phyloP scores from a whole-genome alignment of 495 filamentous ascomycete genomes.

The Tuber indicum region DNA sequence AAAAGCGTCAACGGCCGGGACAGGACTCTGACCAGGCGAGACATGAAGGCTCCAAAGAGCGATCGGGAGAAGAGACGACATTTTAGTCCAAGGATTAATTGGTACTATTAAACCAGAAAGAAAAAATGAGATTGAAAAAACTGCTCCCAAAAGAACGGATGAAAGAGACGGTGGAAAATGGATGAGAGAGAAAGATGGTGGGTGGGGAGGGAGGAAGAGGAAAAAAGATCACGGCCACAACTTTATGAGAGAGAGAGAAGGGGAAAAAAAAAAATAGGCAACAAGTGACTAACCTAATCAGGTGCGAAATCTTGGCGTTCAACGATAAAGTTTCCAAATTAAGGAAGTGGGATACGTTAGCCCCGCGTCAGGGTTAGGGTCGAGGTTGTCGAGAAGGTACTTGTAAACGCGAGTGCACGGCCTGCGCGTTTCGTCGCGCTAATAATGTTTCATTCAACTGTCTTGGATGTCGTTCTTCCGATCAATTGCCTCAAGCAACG shows the following conservation, averaged over 20 bases:
- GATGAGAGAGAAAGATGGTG: slow-evolving; percentile 14
- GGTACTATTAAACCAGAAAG: not conserved
- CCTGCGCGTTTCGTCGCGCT: not conserved
- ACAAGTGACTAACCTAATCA: slow-evolving; percentile 1
- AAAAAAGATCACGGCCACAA: slow-evolving; percentile 14
- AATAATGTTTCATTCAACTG: not conserved
- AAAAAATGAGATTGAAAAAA: slow-evolving; percentile 8
- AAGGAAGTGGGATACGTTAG: slow-evolving; percentile 12
- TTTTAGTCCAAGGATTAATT: slow-evolving; percentile 14
- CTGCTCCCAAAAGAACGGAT: not conserved
- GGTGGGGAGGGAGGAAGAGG: slow-evolving; percentile 14
- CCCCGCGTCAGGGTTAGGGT: slow-evolving; percentile 22
- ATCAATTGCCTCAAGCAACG: not conserved
- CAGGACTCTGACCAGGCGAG: slow-evolving; percentile 66
- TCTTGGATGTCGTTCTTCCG: not conserved
- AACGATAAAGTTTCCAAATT: not conserved
- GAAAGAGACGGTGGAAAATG: not conserved
- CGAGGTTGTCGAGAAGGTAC: not conserved
- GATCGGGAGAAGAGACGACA: slow-evolving; percentile 51
- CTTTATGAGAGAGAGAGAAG: slow-evolving; percentile 11
- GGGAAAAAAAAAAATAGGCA: slow-evolving; percentile 1
- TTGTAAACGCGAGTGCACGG: not conserved
- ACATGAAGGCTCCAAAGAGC: slow-evolving; percentile 86
- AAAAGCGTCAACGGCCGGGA: slow-evolving; percentile 66
- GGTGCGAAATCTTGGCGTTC: slow-evolving; percentile 29